These are phyloP conservation scores for Abrus pulchellus DNA, from an alignment of 306 rosid species.

Conservation along the genomic window DNA sequence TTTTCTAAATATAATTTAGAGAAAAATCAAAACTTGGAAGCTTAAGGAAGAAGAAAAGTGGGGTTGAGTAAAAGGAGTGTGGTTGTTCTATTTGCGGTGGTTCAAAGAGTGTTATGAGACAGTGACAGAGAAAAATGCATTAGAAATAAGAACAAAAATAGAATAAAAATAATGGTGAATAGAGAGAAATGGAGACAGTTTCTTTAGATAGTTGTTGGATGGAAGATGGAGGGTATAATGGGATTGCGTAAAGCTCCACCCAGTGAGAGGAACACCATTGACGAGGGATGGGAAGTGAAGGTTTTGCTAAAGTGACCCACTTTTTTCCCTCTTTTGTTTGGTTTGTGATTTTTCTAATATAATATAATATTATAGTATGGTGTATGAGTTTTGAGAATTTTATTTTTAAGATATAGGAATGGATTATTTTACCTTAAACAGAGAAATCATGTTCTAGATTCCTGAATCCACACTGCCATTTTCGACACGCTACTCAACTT, in stretches of 20 bases:
- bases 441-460: slow-evolving; percentile 6
- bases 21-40: slow-evolving; percentile 39
- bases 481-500: background rate
- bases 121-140: background rate
- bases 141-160: background rate
- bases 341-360: slow-evolving; percentile 44
- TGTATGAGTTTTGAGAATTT: background rate
- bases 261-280: slow-evolving; percentile 50
- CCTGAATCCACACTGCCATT: slow-evolving; percentile 26
- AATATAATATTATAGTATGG: background rate
- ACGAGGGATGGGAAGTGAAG: slow-evolving; percentile 38
- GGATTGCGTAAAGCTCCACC: slow-evolving; percentile 93
- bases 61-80: background rate
- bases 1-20: background rate
- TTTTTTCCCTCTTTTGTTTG: slow-evolving; percentile 38
- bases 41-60: background rate
- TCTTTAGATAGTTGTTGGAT: slow-evolving; percentile 11
- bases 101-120: slow-evolving; percentile 38
- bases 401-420: background rate
- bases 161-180: background rate
- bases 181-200: background rate
- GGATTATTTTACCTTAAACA: background rate
- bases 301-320: slow-evolving; percentile 51
- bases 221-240: slow-evolving; percentile 60
- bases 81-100: background rate